Evolutionary conservation across 2,329 filamentous ascomycete genomes (phyloP), one percentile per base, ranked within the genome.

Genomic region (Mycosphaerella arachidis): DNA sequence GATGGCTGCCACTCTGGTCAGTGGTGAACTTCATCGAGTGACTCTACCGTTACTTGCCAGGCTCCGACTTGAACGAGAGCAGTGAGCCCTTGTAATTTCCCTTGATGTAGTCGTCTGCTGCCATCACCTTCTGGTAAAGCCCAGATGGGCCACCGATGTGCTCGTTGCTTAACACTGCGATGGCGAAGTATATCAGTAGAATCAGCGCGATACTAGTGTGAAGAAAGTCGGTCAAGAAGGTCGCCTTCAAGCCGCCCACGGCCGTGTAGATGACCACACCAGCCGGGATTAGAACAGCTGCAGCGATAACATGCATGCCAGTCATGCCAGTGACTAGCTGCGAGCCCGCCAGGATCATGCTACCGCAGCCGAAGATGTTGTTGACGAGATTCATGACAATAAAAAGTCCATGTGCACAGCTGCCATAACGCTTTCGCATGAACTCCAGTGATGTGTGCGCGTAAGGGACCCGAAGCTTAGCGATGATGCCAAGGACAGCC

Each of bases 361-460:
- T 66, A 6, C 66, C 67, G 31, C 67, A 68, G 0, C 78, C 78
- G 59, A 76, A 74, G 20, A 81, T 76, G 33, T 71, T 71, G 61
- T 71, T 71, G 58, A 71, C 58, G 13, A 71, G 55, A 55, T 70
- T 70, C 18, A 71, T 58, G 3, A 70, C 35, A 31, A 71, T 70
- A 52, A 69, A 71, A 2, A 71, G 48, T 12, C 62, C 57, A 33
- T 72, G 70, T 18, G 60, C 68, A 48, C 60, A 63, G 8, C 48
- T 63, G 10, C 69, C 69, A 52, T 71, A 70, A 55, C 69, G 56
- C 70, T 77, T 77, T 4, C 74, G 73, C 43, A 82, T 77, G 48
- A 82, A 80, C 63, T 82, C 80, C 1, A 82, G 72, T 2, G 77
- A 80, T 0, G 80, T 82, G 58, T 82, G 79, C 0, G 80, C 80